Conservation (phyloP, 768 basidiomycete genomes). For the Tricholoma hemisulphureum region DNA sequence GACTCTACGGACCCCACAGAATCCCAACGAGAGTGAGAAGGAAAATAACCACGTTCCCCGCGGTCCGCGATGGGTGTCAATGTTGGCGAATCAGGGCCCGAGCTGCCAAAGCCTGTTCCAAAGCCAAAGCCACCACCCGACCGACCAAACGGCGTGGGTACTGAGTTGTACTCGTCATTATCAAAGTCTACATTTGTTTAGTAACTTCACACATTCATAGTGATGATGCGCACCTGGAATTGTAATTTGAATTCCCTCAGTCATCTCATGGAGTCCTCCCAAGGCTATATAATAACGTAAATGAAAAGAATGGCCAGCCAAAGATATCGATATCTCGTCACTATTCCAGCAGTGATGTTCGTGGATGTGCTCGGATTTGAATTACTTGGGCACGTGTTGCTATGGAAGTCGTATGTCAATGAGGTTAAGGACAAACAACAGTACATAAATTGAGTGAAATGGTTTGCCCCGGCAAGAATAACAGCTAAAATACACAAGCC, state of each 20-base stretch:
- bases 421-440: background rate
- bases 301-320: conserved; percentile 19
- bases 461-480: background rate
- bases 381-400: conserved; percentile 11
- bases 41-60: conserved; percentile 61
- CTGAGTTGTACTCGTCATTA: conserved; percentile 63
- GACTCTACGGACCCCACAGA: conserved; percentile 81
- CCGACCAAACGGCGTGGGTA: conserved; percentile 72
- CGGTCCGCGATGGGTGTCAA: conserved; percentile 53
- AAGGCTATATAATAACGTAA: background rate
- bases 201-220: conserved; percentile 4
- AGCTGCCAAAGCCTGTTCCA: conserved; percentile 41
- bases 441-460: background rate
- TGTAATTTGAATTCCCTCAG: conserved; percentile 59
- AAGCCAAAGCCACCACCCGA: conserved; percentile 42
- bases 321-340: conserved; percentile 1
- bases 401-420: background rate
- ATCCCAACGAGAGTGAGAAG: conserved; percentile 69
- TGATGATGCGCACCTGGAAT: conserved; percentile 50
- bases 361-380: background rate
- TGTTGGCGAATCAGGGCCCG: conserved; percentile 68
- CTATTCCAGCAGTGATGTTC: conserved; percentile 15
- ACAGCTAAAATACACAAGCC: no score
- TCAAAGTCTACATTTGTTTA: conserved; percentile 60
- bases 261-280: conserved; percentile 26